Conservation (phyloP, 257 asterid species). For the Handroanthus guayacan region DNA sequence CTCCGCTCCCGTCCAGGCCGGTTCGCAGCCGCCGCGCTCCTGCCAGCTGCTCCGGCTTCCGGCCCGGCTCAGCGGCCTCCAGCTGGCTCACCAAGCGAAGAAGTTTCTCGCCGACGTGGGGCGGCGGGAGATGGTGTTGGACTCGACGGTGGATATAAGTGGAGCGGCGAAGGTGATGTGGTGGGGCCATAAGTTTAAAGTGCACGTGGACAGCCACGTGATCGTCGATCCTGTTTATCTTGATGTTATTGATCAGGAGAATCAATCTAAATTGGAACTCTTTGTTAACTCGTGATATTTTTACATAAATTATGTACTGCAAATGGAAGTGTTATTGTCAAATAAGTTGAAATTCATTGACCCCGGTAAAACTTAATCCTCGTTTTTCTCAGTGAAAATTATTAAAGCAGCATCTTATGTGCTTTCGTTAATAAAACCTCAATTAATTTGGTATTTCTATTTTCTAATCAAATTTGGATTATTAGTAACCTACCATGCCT, state of each 20-base stretch:
- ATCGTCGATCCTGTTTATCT: constrained; percentile 84
- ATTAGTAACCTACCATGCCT: too few species aligned
- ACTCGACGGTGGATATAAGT: constrained; percentile 74
- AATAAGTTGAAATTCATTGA: too few species aligned
- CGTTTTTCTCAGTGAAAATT: too few species aligned
- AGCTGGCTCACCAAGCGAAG: constrained; percentile 77
- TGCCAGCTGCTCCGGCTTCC: constrained; percentile 89
- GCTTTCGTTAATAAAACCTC: too few species aligned
- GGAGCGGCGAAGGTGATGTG: constrained; percentile 87
- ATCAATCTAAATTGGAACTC: constrained; percentile 59
- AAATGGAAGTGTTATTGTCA: neutral
- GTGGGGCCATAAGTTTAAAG: constrained; percentile 87
- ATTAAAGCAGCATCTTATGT: too few species aligned
- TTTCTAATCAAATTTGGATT: too few species aligned
- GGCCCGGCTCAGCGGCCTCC: constrained; percentile 78
- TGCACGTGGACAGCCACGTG: constrained; percentile 96
- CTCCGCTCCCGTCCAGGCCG: constrained; percentile 75
- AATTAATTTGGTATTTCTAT: too few species aligned
- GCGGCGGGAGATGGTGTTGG: constrained; percentile 87
- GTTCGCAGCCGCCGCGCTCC: constrained; percentile 88
- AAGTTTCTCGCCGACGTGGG: constrained; percentile 72
- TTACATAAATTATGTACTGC: neutral
- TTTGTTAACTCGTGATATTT: constrained; percentile 39
- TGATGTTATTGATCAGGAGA: constrained; percentile 90
- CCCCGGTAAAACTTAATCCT: too few species aligned